Evolutionary conservation across 1,284 basidiomycete species (phyloP), one percentile per base, ranked within the genome.

Genomic region (Takashimella tepidaria): DNA sequence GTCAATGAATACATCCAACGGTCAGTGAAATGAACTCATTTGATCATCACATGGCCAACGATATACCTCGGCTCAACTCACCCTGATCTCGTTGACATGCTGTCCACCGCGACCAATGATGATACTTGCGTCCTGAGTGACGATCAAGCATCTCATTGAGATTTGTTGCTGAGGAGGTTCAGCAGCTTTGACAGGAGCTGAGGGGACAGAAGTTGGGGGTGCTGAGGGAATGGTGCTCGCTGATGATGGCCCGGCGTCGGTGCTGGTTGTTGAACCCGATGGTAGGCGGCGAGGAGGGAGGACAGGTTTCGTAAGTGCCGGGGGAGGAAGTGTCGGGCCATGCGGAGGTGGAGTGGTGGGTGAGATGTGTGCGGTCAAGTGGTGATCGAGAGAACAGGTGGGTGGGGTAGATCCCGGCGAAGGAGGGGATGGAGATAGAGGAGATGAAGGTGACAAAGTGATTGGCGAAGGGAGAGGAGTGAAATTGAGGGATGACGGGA

Each of bases 121-220:
- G 77, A 99, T 92, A 55, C 91, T 95, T 16, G 96, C 96, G 75
- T 99, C 96, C 77, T 97, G 92, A 10, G 96, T 98, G 64, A 98
- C 93, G 69, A 99, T 98, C 69, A 99, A 80, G 76, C 88, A 92
- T 50, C 91, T 85, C 89, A 95, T 92, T 63, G 92, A 88, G 60
- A 95, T 95, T 51, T 77, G 74, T 59, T 72, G 70, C 16, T 59
- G 58, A 19, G 68, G 66, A n/a, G 69, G 54, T 49, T 71, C 70
- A 22, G 66, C 55, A 24, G 64, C 61, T 55, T 69, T 63, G 51
- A 62, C 66, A 3, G 72, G 72, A 22, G 65, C 62, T 12, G 65
- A 50, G 24, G 67, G 67, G 53, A 67, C 55, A 16, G 63, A 62
- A 22, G 64, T 55, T 19, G 64, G 63, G 23, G 61, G 57, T 23